Percentiles rank a stretch among this genome's conserved stretches.
These are phyloP conservation scores for Botrytis medusae DNA, from an alignment of 2,329 filamentous ascomycete genomes.

Conservation along the genomic window DNA sequence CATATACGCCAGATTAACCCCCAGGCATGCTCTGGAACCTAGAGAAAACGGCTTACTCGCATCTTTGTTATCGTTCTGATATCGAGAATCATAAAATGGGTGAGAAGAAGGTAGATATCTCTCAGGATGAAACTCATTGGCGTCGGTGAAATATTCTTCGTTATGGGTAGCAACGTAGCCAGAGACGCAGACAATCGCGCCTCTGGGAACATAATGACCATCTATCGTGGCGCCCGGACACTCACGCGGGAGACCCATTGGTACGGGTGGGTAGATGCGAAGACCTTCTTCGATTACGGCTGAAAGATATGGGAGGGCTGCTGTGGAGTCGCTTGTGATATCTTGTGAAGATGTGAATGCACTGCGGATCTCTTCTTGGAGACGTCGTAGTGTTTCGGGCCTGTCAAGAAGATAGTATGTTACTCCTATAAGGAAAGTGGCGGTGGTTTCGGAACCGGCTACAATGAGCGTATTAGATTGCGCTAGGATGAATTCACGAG, in stretches of 20 bases:
- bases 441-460: constrained; percentile 18
- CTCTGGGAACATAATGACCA: constrained; percentile 2
- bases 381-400: neutral
- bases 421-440: constrained; percentile 7
- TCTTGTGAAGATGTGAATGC: neutral
- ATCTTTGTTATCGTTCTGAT: constrained; percentile 17
- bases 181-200: neutral
- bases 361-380: neutral
- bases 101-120: constrained; percentile 11
- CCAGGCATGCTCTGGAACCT: constrained; percentile 6
- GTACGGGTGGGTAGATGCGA: constrained; percentile 16
- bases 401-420: constrained; percentile 15
- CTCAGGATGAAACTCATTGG: constrained; percentile 12
- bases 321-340: constrained; percentile 16
- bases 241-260: constrained; percentile 15
- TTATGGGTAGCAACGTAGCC: neutral
- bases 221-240: constrained; percentile 15
- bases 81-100: constrained; percentile 5
- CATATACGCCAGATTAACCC: constrained; percentile 18
- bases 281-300: constrained; percentile 23
- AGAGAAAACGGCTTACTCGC: constrained; percentile 9
- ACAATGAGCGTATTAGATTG: constrained; percentile 15
- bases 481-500: constrained; percentile 13
- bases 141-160: constrained; percentile 9
- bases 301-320: constrained; percentile 9